Percentiles rank a stretch among this genome's conserved stretches.
These are phyloP conservation scores for Phytophthora tentaculata DNA, from an alignment of 352 stramenopile species.

Conservation along the genomic window DNA sequence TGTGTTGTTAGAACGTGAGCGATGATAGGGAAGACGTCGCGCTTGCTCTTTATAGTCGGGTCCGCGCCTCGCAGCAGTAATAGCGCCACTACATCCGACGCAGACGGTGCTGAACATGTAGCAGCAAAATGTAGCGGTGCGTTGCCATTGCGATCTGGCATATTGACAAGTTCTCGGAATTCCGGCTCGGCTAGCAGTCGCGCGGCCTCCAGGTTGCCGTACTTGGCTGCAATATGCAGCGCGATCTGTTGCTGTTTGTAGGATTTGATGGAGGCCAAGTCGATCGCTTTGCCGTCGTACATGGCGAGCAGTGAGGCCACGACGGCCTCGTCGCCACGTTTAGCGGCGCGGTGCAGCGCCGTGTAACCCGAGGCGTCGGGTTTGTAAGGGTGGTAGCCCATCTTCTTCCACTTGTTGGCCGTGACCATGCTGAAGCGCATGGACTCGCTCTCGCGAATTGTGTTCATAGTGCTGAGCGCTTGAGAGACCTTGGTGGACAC, in stretches of 20 bases:
- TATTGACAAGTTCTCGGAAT: slow-evolving; percentile 65
- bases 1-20: slow-evolving; percentile 79
- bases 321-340: slow-evolving; percentile 69
- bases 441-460: slow-evolving; percentile 77
- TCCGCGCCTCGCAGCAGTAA: slow-evolving; percentile 63
- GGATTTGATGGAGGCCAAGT: slow-evolving; percentile 69
- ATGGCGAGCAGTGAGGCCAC: slow-evolving; percentile 78
- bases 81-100: slow-evolving; percentile 63
- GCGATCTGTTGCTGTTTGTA: slow-evolving; percentile 81
- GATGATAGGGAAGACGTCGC: slow-evolving; percentile 79
- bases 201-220: slow-evolving; percentile 68
- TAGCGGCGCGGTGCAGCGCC: slow-evolving; percentile 77
- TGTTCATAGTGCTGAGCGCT: slow-evolving; percentile 65
- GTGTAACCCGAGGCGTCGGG: slow-evolving; percentile 82
- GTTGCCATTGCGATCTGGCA: slow-evolving; percentile 79
- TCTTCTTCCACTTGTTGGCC: slow-evolving; percentile 85
- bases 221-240: slow-evolving; percentile 84
- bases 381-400: slow-evolving; percentile 86
- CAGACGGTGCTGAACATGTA: slow-evolving; percentile 57
- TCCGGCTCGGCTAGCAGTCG: slow-evolving; percentile 59
- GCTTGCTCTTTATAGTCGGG: slow-evolving; percentile 73
- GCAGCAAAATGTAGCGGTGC: slow-evolving; percentile 83
- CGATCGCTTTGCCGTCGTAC: slow-evolving; percentile 77
- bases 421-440: slow-evolving; percentile 83
- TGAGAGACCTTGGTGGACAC: slow-evolving; percentile 72